phyloP scores from a whole-genome alignment of 176 grass and related monocot genomes.

The Rhynchospora pubera region DNA sequence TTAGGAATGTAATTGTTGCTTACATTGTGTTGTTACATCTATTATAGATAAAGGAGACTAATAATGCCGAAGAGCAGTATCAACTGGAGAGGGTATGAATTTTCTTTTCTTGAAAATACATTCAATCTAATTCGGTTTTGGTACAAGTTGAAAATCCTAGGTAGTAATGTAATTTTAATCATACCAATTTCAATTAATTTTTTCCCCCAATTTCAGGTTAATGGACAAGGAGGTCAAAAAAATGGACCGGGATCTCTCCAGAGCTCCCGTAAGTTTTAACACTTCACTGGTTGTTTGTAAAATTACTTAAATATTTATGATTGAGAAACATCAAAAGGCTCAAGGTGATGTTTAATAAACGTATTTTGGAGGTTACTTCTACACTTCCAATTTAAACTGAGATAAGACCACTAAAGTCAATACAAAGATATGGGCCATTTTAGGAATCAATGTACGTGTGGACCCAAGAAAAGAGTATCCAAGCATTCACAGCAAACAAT shows the following conservation, averaged over 20 bases:
- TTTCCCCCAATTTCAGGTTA: background rate
- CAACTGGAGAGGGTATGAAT: constrained; percentile 17
- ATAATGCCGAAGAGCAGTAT: constrained; percentile 11
- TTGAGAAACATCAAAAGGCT: background rate
- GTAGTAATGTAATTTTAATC: background rate
- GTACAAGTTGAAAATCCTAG: background rate
- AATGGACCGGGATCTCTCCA: background rate
- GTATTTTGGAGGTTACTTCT: background rate
- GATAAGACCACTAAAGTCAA: background rate
- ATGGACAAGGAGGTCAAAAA: background rate
- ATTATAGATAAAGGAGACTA: constrained; percentile 2
- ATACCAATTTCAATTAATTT: background rate
- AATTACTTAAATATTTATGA: background rate
- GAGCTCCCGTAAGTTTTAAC: constrained; percentile 17
- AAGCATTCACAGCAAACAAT: background rate
- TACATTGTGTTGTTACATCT: background rate
- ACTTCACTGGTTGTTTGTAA: background rate
- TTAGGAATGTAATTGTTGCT: background rate
- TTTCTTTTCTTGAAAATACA: background rate
- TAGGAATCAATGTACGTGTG: background rate
- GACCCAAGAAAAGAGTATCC: background rate
- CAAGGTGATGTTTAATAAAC: background rate
- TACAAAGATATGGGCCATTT: background rate
- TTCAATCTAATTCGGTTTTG: background rate
- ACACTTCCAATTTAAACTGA: background rate